A percentile compares a stretch with the other conserved stretches of the same genome.
Conservation (phyloP, 257 asterid genomes). For the Ligustrum vulgare region DNA sequence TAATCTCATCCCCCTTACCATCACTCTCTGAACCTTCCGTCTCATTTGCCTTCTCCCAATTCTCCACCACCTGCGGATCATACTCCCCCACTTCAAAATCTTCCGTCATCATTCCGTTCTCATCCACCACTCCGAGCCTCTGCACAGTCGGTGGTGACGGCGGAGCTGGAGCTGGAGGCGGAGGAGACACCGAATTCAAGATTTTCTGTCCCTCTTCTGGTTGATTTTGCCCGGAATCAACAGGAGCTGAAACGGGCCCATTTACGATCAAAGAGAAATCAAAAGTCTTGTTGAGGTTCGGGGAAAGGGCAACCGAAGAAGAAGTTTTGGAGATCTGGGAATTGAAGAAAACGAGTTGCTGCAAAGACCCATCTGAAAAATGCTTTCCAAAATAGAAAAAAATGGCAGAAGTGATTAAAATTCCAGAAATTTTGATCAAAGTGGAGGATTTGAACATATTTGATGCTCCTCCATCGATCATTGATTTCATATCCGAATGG, state of each 20-base stretch:
- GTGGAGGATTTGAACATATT: constrained; percentile 55
- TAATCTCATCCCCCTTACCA: constrained; percentile 39
- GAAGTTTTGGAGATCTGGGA: constrained; percentile 25
- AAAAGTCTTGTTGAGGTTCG: constrained; percentile 52
- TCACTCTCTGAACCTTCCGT: constrained; percentile 42
- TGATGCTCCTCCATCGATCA: constrained; percentile 38
- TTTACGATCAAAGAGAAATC: constrained; percentile 45
- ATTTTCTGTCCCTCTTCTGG: not conserved
- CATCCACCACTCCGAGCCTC: constrained; percentile 88
- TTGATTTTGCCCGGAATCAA: not conserved
- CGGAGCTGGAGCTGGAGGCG: constrained; percentile 26
- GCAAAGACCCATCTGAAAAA: constrained; percentile 55
- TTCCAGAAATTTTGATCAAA: constrained; percentile 44
- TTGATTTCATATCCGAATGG: constrained; percentile 37
- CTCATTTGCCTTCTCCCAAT: constrained; percentile 54
- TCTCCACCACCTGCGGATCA: constrained; percentile 66
- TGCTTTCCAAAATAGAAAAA: constrained; percentile 78
- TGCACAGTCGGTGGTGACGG: constrained; percentile 57
- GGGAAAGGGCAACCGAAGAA: constrained; percentile 46
- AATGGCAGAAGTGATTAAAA: constrained; percentile 47
- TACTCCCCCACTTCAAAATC: constrained; percentile 78
- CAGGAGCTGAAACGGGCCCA: constrained; percentile 24
- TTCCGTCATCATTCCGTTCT: constrained; percentile 74
- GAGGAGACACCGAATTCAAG: not conserved
- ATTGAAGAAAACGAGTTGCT: constrained; percentile 65